A percentile compares a stretch with the other conserved stretches of the same genome.
Evolutionary conservation across 768 basidiomycete species (phyloP).

Genomic region (Pholiota microspora): DNA sequence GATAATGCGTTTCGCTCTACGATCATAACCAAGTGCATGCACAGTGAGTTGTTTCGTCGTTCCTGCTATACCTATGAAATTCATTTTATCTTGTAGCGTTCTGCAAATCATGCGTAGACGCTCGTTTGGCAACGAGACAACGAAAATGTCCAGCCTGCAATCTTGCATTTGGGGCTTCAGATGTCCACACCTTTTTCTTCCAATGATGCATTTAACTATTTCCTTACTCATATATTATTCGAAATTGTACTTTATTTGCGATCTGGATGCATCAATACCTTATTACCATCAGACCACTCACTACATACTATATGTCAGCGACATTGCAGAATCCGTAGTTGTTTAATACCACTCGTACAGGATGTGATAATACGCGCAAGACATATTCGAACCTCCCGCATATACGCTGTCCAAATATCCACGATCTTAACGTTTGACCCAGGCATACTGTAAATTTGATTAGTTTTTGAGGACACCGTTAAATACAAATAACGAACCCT

Average conservation of each 20-base stretch:
- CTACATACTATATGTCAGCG: conserved; percentile 17
- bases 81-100: conserved; percentile 55
- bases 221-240: conserved; percentile 15
- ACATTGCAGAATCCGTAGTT: conserved; percentile 14
- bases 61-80: background rate
- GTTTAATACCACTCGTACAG: conserved; percentile 16
- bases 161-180: conserved; percentile 75
- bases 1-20: conserved; percentile 63
- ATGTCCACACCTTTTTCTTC: conserved; percentile 57
- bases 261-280: conserved; percentile 14
- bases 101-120: conserved; percentile 81
- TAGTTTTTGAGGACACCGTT: conserved; percentile 5
- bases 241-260: conserved; percentile 16
- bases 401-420: background rate
- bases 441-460: conserved; percentile 62
- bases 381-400: conserved; percentile 14
- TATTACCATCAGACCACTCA: conserved; percentile 13
- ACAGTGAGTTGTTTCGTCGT: conserved; percentile 48
- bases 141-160: conserved; percentile 94
- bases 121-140: conserved; percentile 85
- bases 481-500: conserved; percentile 52
- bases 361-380: conserved; percentile 19
- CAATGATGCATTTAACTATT: conserved; percentile 33
- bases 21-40: conserved; percentile 87
- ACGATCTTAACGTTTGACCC: conserved; percentile 86